Evolutionary conservation across 192 early-diverging fungal species (phyloP), one percentile per base, ranked within the genome.

Genomic region (Gryganskiella cystojenkinii): DNA sequence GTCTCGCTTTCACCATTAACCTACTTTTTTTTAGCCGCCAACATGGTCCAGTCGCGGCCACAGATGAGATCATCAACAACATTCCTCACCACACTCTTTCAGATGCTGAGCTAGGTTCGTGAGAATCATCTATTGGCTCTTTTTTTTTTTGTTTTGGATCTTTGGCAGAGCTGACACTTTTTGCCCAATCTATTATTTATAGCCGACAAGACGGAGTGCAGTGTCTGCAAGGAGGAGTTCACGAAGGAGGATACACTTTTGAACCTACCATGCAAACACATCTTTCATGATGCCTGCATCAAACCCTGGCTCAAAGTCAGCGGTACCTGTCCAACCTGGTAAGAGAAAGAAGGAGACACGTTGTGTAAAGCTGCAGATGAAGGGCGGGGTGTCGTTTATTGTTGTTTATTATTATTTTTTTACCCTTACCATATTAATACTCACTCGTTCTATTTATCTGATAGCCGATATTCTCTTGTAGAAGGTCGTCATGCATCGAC

Each of bases 221-320:
- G 91, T 13, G 89, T 99, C 8, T 99, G 96, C 70, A 95, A 95
- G 80, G 97, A 98, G 49, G 93, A 96, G 50, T 97, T 92, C 80
- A 72, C 81, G 9, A 60, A 78, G 55, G 86, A 84, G 10, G 94
- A 96, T 56, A 83, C 83, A 20, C 88, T 86, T 17, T 69, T 92
- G 20, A 79, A 83, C 68, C 70, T 98, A 49, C 92, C 93, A 9
- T 99, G 97, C 83, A 87, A 88, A 47, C 97, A 99, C 67, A 64
- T 92, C 61, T 98, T 96, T 67, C 97, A 99, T 71, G 86, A 89
- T 7, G 84, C 87, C 6, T 99, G 97, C 72, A 93, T 97, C 55
- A 90, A 92, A 50, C 90, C 91, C 40, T 99, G 97, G 97, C 84
- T 99, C 47, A 93, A 92, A 68, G 85, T 97, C 56, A 98, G 97